phyloP scores from a whole-genome alignment of 345 rosid genomes.

The Bruguiera gymnorhiza region DNA sequence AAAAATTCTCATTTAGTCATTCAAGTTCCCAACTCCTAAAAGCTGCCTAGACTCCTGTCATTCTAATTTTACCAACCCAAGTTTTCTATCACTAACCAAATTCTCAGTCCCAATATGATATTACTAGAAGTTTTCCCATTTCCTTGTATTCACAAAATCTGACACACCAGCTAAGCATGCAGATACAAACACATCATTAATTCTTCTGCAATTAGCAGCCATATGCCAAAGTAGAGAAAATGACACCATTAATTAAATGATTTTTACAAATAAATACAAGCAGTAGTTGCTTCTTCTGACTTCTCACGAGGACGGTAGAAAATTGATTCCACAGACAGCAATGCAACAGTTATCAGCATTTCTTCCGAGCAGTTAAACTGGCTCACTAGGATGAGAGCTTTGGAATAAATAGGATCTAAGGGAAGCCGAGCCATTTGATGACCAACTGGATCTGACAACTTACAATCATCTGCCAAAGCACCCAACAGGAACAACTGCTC shows the following conservation, averaged over 20 bases:
- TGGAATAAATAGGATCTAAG: conserved; percentile 79
- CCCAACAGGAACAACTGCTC: conserved; percentile 75
- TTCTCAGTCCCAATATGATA: not conserved
- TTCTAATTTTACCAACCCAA: too few relatives aligned
- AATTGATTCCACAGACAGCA: conserved; percentile 87
- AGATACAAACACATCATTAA: not conserved
- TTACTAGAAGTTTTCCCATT: not conserved
- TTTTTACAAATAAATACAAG: not conserved
- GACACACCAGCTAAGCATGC: not conserved
- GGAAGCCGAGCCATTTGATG: conserved; percentile 94
- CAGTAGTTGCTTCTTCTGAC: conserved; percentile 56
- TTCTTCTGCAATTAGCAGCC: too few relatives aligned
- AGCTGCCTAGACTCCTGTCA: not conserved
- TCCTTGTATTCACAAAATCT: not conserved
- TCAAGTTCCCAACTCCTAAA: not conserved
- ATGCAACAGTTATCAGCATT: conserved; percentile 86
- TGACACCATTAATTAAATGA: not conserved
- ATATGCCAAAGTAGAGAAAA: not conserved
- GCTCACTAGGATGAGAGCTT: conserved; percentile 76
- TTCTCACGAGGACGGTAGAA: conserved; percentile 78
- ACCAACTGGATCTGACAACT: conserved; percentile 75
- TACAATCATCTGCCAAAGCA: conserved; percentile 84
- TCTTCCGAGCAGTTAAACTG: conserved; percentile 86
- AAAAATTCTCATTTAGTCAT: not conserved
- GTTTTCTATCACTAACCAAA: not conserved